Conservation (phyloP, 257 asterid genomes). For the Vinca minor region DNA sequence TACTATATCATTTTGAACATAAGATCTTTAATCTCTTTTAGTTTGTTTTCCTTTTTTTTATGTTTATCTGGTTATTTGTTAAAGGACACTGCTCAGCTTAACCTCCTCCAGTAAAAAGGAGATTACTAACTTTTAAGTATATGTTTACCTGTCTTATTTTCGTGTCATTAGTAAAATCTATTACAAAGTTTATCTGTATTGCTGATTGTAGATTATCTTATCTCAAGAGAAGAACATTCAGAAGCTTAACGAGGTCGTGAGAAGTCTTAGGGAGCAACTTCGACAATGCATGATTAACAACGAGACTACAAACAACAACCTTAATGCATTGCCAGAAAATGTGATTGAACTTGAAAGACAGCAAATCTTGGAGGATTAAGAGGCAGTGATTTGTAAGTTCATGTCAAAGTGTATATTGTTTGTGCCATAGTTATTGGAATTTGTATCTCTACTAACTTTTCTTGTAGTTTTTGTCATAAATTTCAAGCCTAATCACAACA, state of each 20-base stretch:
- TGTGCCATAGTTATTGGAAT: neutral
- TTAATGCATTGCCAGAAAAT: conserved; percentile 38
- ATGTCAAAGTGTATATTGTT: neutral
- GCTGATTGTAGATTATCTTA: conserved; percentile 53
- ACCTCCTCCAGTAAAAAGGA: neutral
- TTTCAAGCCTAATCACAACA: neutral
- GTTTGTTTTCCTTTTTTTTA: neutral
- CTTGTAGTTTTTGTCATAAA: neutral
- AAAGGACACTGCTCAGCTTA: neutral
- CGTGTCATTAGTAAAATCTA: neutral
- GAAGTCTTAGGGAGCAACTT: conserved; percentile 61
- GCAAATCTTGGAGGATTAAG: conserved; percentile 53
- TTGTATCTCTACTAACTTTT: conserved; percentile 4
- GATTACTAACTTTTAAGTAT: neutral
- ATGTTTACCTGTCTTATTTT: neutral
- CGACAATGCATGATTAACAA: conserved; percentile 52
- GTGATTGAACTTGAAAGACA: conserved; percentile 48
- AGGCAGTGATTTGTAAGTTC: conserved; percentile 12
- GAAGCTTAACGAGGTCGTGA: conserved; percentile 59
- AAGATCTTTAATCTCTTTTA: neutral
- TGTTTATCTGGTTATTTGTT: neutral
- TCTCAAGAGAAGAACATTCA: conserved; percentile 85
- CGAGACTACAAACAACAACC: conserved; percentile 34
- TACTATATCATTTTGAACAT: neutral
- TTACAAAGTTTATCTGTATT: neutral